These are phyloP conservation scores for Ceratocystis colombiana DNA, from an alignment of 2,329 filamentous ascomycete species.

Conservation along the genomic window DNA sequence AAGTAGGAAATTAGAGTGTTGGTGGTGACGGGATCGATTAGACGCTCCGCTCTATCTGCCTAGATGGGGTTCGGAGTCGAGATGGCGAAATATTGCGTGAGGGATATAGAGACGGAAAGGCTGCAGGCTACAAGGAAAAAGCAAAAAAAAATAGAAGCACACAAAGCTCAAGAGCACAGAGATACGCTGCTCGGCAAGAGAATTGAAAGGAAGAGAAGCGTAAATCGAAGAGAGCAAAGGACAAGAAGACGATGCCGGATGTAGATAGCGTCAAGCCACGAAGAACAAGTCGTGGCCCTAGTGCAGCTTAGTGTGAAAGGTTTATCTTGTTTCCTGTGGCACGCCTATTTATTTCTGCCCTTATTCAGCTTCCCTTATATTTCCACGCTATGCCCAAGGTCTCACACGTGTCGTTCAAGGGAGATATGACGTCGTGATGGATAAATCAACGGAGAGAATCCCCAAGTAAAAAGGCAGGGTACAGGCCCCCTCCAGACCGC, in stretches of 20 bases:
- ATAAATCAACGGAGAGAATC: not conserved
- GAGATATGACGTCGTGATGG: slow-evolving; percentile 10
- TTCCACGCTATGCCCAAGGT: slow-evolving; percentile 2
- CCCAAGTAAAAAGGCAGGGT: not conserved
- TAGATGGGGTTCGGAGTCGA: not conserved
- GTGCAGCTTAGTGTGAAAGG: not conserved
- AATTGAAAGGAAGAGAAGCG: not conserved
- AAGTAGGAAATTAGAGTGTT: not conserved
- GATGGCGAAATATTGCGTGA: not conserved
- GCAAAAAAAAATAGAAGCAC: not conserved
- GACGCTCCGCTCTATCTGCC: not conserved
- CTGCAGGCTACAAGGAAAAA: not conserved
- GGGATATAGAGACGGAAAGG: not conserved
- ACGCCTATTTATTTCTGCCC: not conserved
- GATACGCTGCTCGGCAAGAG: not conserved
- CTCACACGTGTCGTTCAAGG: slow-evolving; percentile 12
- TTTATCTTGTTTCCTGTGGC: not conserved
- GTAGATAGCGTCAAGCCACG: slow-evolving; percentile 7
- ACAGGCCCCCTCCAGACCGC: not conserved
- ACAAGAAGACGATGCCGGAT: not conserved
- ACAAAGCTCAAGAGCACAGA: not conserved
- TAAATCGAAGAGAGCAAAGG: not conserved
- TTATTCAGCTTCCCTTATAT: slow-evolving; percentile 4
- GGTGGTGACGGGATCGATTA: not conserved
- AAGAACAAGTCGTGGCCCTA: not conserved